Conservation (phyloP, 208 protist genomes). For the Trypanosoma grayi region DNA sequence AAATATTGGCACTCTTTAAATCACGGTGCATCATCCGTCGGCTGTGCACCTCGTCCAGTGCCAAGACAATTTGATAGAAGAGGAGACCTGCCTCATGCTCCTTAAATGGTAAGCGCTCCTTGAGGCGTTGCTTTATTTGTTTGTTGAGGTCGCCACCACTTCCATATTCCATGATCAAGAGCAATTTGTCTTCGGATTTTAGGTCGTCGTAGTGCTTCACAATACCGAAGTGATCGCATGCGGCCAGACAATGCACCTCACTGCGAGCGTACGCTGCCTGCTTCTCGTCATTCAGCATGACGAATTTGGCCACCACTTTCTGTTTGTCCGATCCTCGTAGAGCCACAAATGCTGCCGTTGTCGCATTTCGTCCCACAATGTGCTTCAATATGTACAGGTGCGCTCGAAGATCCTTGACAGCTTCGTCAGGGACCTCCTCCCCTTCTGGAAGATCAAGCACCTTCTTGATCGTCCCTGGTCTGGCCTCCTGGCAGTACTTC, state of each 20-base stretch:
- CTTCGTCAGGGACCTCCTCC: constrained; percentile 57
- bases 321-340: constrained; percentile 57
- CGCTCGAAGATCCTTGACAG: constrained; percentile 50
- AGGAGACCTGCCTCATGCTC: constrained; percentile 84
- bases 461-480: constrained; percentile 31
- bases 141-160: constrained; percentile 86
- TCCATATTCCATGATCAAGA: constrained; percentile 89
- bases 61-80: constrained; percentile 86
- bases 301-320: constrained; percentile 83
- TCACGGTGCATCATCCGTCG: constrained; percentile 89
- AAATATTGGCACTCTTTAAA: constrained; percentile 90
- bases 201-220: constrained; percentile 88
- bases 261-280: constrained; percentile 80
- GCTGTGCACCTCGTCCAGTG: constrained; percentile 83
- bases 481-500: constrained; percentile 39
- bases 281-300: constrained; percentile 83
- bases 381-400: constrained; percentile 83
- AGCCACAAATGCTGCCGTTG: constrained; percentile 82
- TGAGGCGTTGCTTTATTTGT: constrained; percentile 82
- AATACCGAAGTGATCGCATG: constrained; percentile 88
- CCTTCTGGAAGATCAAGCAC: constrained; percentile 52
- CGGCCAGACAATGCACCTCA: constrained; percentile 83
- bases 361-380: constrained; percentile 80
- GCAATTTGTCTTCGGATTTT: constrained; percentile 72
- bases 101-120: constrained; percentile 68